phyloP scores from a whole-genome alignment of 2,329 filamentous ascomycete species.

The Fusarium palustre region DNA sequence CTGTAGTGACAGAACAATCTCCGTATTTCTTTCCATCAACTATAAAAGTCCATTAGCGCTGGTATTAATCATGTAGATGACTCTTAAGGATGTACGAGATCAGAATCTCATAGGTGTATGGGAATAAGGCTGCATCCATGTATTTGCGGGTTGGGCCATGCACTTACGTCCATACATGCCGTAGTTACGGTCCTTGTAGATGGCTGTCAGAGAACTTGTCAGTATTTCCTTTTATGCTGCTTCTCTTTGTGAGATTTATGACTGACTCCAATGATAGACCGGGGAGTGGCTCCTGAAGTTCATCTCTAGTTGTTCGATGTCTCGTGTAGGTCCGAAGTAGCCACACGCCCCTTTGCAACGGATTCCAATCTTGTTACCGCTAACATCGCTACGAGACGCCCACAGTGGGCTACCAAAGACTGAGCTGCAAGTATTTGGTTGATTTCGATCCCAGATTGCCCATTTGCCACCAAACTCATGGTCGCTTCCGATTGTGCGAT shows the following conservation, averaged over 20 bases:
- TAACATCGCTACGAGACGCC: no score
- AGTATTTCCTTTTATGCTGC: not conserved
- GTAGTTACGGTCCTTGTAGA: not conserved
- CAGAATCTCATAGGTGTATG: no score
- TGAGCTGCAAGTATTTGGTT: not conserved
- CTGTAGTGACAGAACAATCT: not conserved
- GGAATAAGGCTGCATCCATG: no score
- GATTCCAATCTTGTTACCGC: not conserved
- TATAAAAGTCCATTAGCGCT: not conserved
- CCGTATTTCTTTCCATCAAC: not conserved
- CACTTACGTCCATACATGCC: constrained; percentile 3
- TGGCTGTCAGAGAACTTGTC: not conserved
- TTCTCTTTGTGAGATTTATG: no score
- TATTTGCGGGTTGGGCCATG: not conserved
- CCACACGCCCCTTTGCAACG: not conserved
- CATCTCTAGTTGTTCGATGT: not conserved
- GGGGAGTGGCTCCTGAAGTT: not conserved
- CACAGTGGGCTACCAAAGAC: not conserved
- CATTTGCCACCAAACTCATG: not conserved
- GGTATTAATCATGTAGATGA: no score
- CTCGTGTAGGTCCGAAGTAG: not conserved
- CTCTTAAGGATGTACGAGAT: no score
- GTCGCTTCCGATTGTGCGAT: not conserved
- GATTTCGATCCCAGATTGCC: not conserved
- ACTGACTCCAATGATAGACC: not conserved